Conservation (phyloP, 192 early-diverging fungal species). For the Linnemannia elongata region DNA sequence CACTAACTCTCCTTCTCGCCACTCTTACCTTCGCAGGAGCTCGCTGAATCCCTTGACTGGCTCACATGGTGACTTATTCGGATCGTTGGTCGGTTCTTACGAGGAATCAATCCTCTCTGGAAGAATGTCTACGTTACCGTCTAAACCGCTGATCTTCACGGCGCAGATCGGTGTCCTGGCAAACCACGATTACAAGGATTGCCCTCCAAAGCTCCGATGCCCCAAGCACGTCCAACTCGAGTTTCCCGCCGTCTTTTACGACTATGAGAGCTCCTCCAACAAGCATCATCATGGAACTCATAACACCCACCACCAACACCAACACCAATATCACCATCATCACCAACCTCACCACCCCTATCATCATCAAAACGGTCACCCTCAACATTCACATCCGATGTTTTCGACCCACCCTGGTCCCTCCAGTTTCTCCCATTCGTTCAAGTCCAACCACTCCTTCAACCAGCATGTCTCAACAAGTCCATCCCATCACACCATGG, state of each 20-base stretch:
- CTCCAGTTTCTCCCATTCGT: background rate
- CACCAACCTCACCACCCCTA: constrained; percentile 7
- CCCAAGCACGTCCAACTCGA: constrained; percentile 73
- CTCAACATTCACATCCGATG: background rate
- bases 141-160: constrained; percentile 77
- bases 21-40: constrained; percentile 19
- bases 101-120: constrained; percentile 83
- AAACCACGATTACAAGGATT: constrained; percentile 70
- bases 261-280: constrained; percentile 59
- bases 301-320: constrained; percentile 13
- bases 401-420: background rate
- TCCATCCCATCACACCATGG: constrained; percentile 28
- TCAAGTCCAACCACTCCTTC: constrained; percentile 20
- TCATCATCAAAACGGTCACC: background rate
- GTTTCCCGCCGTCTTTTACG: constrained; percentile 85
- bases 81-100: constrained; percentile 65
- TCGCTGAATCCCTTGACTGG: constrained; percentile 20
- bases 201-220: constrained; percentile 70
- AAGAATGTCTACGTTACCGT: constrained; percentile 82
- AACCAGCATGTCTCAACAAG: constrained; percentile 18
- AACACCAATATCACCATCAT: constrained; percentile 19
- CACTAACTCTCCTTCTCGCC: constrained; percentile 32
- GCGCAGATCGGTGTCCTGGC: constrained; percentile 81
- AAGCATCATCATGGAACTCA: constrained; percentile 14
- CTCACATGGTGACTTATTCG: constrained; percentile 42